These are phyloP conservation scores for Erysimum cheiranthoides DNA, from an alignment of 345 rosid species.

Conservation along the genomic window DNA sequence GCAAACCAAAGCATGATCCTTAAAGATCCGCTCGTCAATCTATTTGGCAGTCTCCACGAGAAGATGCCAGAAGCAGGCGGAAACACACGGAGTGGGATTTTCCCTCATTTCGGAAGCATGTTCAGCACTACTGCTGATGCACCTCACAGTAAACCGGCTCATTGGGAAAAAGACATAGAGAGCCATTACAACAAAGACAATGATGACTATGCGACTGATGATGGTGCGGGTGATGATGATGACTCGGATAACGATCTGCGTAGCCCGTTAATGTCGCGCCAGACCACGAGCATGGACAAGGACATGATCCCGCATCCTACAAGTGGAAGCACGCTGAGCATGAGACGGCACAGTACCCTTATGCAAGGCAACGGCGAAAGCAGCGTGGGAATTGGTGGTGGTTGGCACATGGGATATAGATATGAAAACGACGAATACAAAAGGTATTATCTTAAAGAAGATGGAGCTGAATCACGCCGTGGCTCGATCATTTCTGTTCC, in stretches of 20 bases:
- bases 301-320: conserved; percentile 65
- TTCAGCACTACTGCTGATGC: conserved; percentile 65
- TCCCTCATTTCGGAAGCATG: conserved; percentile 93
- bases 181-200: conserved; percentile 73
- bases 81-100: conserved; percentile 73
- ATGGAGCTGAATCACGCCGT: conserved; percentile 71
- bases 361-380: conserved; percentile 67
- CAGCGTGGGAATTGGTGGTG: conserved; percentile 90
- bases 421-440: conserved; percentile 81
- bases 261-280: conserved; percentile 90
- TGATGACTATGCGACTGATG: conserved; percentile 63
- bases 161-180: conserved; percentile 75
- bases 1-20: conserved; percentile 67
- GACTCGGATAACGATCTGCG: conserved; percentile 81
- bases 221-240: conserved; percentile 57
- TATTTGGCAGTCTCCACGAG: conserved; percentile 93
- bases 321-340: conserved; percentile 66
- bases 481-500: conserved; percentile 84
- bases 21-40: conserved; percentile 91
- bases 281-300: conserved; percentile 83
- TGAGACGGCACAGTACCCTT: conserved; percentile 76
- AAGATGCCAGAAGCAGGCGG: conserved; percentile 85
- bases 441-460: conserved; percentile 85
- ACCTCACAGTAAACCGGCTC: conserved; percentile 62
- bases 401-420: conserved; percentile 98